A percentile compares a stretch with the other conserved stretches of the same genome.
phyloP scores from a whole-genome alignment of 257 asterid species.

The Solanum habrochaites region DNA sequence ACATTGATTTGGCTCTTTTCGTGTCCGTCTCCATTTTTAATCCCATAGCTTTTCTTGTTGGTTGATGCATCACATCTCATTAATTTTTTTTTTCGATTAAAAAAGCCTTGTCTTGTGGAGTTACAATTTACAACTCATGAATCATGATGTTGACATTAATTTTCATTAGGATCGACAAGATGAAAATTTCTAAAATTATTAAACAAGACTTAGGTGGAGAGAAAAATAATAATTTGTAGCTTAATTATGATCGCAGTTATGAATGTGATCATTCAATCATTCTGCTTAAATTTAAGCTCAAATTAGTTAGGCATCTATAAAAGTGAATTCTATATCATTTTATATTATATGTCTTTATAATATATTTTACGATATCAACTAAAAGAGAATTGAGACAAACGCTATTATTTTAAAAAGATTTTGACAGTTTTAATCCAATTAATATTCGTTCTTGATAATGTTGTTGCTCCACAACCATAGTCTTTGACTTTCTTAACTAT shows the following conservation, averaged over 20 bases:
- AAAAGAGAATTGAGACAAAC: neutral
- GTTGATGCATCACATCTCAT: neutral
- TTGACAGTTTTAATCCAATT: neutral
- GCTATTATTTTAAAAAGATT: no score
- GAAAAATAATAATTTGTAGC: neutral
- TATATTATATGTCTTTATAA: neutral
- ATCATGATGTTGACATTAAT: neutral
- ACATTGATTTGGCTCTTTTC: no score
- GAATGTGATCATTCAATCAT: neutral
- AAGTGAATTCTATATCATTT: neutral
- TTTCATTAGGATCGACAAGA: neutral
- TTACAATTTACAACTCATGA: neutral
- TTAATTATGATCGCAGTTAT: neutral
- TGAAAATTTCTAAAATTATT: neutral
- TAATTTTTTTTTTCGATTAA: no score
- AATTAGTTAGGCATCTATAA: neutral
- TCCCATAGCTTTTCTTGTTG: neutral
- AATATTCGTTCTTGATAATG: neutral
- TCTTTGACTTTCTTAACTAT: neutral
- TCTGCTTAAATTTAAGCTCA: neutral
- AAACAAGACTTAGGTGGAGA: neutral
- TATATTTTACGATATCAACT: neutral
- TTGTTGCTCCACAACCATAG: neutral
- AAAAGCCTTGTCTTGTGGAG: neutral
- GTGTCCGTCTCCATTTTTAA: neutral